Evolutionary conservation across 2,329 filamentous ascomycete species (phyloP).

Genomic region (Trichoderma hamatum): DNA sequence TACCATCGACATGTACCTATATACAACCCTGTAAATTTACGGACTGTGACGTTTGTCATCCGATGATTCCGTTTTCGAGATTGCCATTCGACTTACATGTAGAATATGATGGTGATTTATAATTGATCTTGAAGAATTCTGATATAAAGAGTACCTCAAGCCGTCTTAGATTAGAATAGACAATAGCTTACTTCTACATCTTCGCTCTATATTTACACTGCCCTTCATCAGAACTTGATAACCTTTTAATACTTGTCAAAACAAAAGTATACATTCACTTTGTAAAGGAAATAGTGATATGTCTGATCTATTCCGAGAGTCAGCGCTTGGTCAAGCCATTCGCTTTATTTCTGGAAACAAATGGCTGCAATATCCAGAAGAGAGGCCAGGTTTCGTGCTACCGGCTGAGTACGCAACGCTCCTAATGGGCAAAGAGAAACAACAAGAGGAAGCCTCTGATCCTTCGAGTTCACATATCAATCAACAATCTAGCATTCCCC

Average conservation of each 20-base stretch:
- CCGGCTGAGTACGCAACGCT: neutral
- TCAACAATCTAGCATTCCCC: neutral
- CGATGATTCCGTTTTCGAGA: neutral
- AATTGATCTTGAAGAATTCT: neutral
- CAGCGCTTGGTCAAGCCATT: constrained; percentile 18
- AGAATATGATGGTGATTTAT: neutral
- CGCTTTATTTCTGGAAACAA: constrained; percentile 3
- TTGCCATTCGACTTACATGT: neutral
- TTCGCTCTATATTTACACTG: neutral
- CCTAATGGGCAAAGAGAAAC: neutral
- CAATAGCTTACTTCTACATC: neutral
- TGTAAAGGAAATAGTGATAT: neutral
- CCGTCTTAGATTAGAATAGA: neutral
- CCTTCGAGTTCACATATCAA: neutral
- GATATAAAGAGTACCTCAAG: neutral
- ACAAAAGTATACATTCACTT: neutral
- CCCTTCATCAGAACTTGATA: neutral
- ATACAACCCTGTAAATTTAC: neutral
- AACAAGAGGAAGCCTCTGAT: neutral
- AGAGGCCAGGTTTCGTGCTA: neutral
- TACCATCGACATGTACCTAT: neutral
- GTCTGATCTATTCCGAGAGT: neutral
- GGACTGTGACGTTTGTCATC: neutral
- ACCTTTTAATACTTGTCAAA: neutral
- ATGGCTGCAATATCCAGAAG: constrained; percentile 3